Conservation (phyloP, 2,329 filamentous ascomycete species). For the Monascus ruber region DNA sequence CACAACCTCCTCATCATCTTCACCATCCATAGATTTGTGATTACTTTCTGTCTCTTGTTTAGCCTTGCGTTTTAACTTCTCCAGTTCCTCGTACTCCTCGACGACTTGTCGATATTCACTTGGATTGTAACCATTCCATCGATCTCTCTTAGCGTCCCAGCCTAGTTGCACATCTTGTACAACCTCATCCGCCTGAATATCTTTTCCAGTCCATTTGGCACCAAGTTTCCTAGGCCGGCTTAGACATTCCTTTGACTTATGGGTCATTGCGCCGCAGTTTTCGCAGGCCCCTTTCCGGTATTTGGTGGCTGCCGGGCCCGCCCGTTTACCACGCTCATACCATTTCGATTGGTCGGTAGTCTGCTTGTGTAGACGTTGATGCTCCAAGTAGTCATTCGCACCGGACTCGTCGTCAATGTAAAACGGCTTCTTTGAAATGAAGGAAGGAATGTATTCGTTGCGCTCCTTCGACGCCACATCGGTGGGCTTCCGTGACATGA, state of each 20-base stretch:
- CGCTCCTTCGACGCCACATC: conserved; percentile 62
- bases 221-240: conserved; percentile 79
- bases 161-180: conserved; percentile 76
- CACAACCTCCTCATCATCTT: conserved; percentile 41
- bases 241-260: conserved; percentile 89
- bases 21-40: conserved; percentile 38
- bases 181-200: conserved; percentile 87
- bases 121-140: conserved; percentile 96
- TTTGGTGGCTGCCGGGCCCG: conserved; percentile 82
- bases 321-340: conserved; percentile 82
- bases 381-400: conserved; percentile 80
- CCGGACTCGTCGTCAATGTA: conserved; percentile 72
- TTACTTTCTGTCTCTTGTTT: conserved; percentile 39
- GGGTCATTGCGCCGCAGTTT: conserved; percentile 94
- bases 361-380: conserved; percentile 72
- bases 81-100: conserved; percentile 77
- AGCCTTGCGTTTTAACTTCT: conserved; percentile 54
- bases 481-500: conserved; percentile 39
- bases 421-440: conserved; percentile 97
- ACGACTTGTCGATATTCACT: conserved; percentile 79
- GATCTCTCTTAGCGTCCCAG: conserved; percentile 95
- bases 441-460: conserved; percentile 96
- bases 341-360: conserved; percentile 65
- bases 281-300: conserved; percentile 97
- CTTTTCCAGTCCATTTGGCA: conserved; percentile 80